Evolutionary conservation across 2,329 filamentous ascomycete genomes (phyloP), one percentile per base, ranked within the genome.

Genomic region (Stylonectria norvegica): DNA sequence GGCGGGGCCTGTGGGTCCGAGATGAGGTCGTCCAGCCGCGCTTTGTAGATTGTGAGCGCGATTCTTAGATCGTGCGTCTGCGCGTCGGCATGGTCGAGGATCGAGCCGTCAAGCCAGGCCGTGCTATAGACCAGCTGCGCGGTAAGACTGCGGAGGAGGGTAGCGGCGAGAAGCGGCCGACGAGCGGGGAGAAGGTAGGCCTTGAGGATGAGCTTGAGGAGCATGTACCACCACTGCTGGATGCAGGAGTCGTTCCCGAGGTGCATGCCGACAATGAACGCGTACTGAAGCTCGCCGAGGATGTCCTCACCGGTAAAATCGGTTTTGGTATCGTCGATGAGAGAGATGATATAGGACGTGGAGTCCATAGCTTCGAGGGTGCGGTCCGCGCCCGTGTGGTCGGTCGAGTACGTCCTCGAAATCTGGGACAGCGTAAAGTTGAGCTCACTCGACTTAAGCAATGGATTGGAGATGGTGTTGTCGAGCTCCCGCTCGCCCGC

Each of bases 1-100:
- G 34, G 90, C 90, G 2, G 80, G 93, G 49, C 71, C 79, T 10
- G 76, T 82, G 12, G 89, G 93, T 59, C 75, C 98, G 17, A 78
- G 81, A 25, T 65, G 20, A 67, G 49, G 52, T 77, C 73, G 25
- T 73, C 66, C 8, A 83, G 61, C 7, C 71, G 70, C 2, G 70
- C 66, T 50, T 75, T 78, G 65, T 80, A 83, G 8, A 71, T 64
- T 0, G 68, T 72, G 31, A 83, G 64, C 5, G 72, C 63, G 9
- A 69, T 61, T 25, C 68, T 69, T 31, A 83, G 56, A 2, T 63
- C 59, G 5, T 55, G 55, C 7, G 52, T 50, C 19, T 60, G 55
- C 5, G 49, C 48, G 2, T 62, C 52, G 7, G 58, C 58, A 8
- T 65, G 58, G 30, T 71, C 68, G 5, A 71, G 49, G 10, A 69